phyloP scores from a whole-genome alignment of 345 rosid species.

The Populus deltoides region DNA sequence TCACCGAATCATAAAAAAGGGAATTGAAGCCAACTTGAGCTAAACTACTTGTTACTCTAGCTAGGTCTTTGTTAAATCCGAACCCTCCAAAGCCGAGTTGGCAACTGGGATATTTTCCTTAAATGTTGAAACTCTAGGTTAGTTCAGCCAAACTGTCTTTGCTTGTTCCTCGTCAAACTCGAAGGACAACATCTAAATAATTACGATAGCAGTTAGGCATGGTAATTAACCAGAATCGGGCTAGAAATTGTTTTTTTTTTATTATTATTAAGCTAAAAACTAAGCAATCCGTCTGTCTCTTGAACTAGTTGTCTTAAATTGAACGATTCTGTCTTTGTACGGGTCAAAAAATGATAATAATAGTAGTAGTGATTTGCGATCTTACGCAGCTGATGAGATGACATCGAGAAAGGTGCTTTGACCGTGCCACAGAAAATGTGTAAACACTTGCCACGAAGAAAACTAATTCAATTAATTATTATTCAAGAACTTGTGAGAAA shows the following conservation, averaged over 20 bases:
- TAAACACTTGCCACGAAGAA: too few species aligned
- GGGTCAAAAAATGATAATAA: too few species aligned
- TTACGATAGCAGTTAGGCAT: background rate
- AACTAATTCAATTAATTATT: too few species aligned
- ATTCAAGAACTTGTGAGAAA: too few species aligned
- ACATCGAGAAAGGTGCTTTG: too few species aligned
- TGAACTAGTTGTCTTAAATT: background rate
- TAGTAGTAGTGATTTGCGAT: too few species aligned
- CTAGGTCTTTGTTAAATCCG: background rate
- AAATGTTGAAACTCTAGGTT: constrained; percentile 3
- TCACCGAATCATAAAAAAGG: constrained; percentile 11
- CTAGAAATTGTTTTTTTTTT: background rate
- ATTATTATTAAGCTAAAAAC: background rate
- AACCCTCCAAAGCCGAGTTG: background rate
- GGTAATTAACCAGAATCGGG: background rate
- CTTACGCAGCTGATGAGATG: too few species aligned
- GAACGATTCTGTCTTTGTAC: background rate
- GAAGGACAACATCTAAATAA: background rate
- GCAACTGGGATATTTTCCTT: background rate
- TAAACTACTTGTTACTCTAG: background rate
- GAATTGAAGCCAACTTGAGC: background rate
- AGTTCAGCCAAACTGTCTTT: background rate
- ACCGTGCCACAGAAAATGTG: too few species aligned
- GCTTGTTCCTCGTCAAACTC: background rate
- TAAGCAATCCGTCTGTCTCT: background rate